Evolutionary conservation across 2,329 filamentous ascomycete genomes (phyloP), one percentile per base, ranked within the genome.

Genomic region (Parascedosporium putredinis): DNA sequence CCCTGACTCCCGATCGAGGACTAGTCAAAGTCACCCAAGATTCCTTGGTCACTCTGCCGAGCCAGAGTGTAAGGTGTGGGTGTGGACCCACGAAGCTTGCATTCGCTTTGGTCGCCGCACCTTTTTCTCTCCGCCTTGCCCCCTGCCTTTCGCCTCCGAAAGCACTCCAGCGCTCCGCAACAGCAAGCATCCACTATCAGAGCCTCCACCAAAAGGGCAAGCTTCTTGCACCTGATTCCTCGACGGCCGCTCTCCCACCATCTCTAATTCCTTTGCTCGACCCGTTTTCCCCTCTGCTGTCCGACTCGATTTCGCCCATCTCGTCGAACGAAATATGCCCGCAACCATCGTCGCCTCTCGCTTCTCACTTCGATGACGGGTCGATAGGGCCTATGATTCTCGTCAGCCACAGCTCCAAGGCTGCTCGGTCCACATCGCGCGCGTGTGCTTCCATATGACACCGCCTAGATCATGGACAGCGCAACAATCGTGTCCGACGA

Each of bases 401-500:
- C 50, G 50, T 38, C 49, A 45, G 51, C 44, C 49, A 49, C 45
- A 54, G 52, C 54, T 40, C 50, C 54, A 7, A 49, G 25, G n/a
- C n/a, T n/a, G n/a, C 12, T 34, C 31, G 24, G 34, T 27, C 22
- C 31, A 38, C n/a, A 31, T 42, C 25, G 14, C 36, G n/a, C 33
- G 47, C 24, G 23, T 18, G 34, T 45, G 42, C 24, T 24, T 47
- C 36, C 55, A 53, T 54, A 59, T 56, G 52, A 55, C 50, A 53
- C 50, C 52, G 50, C 44, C 54, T n/a, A 50, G 56, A 70, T 56
- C 59, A 79, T 79, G 76, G 75, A 78, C 64, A 67, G 69, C 63
- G 64, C 68, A 60, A 64, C 65, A 55, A 63, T 69, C 62, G 64
- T 69, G 64, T 64, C 65, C 58, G 75, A 79, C 61, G 74, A 79